Conservation (phyloP, 2,329 filamentous ascomycete genomes). For the Drechslera avenae region DNA sequence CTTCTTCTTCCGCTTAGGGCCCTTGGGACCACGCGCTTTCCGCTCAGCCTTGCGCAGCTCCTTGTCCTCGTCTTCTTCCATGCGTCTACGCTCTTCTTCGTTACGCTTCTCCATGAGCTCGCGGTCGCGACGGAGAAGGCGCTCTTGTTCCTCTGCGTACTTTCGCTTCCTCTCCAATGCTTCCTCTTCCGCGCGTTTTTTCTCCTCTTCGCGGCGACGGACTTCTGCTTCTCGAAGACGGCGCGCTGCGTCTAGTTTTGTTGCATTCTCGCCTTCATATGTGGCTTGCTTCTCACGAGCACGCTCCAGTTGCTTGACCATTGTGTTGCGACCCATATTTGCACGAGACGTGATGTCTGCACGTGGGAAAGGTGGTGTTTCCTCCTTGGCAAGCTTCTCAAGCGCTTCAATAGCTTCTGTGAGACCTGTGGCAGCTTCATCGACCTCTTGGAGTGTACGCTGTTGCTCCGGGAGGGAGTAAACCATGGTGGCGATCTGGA, state of each 20-base stretch:
- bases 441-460: slow-evolving; percentile 77
- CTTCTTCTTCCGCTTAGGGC: slow-evolving; percentile 66
- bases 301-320: slow-evolving; percentile 87
- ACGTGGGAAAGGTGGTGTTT: slow-evolving; percentile 83
- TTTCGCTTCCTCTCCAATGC: slow-evolving; percentile 77
- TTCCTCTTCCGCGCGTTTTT: slow-evolving; percentile 68
- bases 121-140: slow-evolving; percentile 75
- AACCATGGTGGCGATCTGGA: slow-evolving; percentile 85
- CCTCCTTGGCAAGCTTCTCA: slow-evolving; percentile 62
- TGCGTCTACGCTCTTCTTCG: slow-evolving; percentile 69
- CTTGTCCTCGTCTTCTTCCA: slow-evolving; percentile 71
- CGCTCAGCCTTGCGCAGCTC: slow-evolving; percentile 71
- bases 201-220: slow-evolving; percentile 76
- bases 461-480: slow-evolving; percentile 75
- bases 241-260: slow-evolving; percentile 81
- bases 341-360: slow-evolving; percentile 91
- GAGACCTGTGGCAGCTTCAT: slow-evolving; percentile 78
- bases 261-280: slow-evolving; percentile 91
- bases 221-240: slow-evolving; percentile 81
- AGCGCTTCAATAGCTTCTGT: slow-evolving; percentile 81
- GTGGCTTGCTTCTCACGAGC: slow-evolving; percentile 83
- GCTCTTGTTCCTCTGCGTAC: slow-evolving; percentile 83
- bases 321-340: slow-evolving; percentile 95
- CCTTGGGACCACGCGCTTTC: slow-evolving; percentile 58
- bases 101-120: slow-evolving; percentile 71